Base-by-base conservation (phyloP, 441 rosid species). In the Adansonia gregorii region DNA sequence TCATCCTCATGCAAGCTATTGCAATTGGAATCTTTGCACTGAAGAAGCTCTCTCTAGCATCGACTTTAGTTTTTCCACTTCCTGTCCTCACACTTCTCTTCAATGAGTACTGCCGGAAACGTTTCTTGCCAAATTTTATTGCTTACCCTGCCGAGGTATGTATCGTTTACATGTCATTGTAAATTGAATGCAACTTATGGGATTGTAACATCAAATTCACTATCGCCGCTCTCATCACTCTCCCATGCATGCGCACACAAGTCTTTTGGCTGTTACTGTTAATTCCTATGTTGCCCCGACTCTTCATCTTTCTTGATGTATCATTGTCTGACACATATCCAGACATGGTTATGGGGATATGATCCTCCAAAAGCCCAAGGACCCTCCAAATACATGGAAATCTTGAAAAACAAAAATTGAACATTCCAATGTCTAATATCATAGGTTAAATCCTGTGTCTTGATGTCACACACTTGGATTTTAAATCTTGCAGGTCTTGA, bases 81-180 rank as follows among this genome's bases (percentile, higher is more conserved):
- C 94, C 95, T 27, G 54, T 89, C 69, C 82, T 89, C 76, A 95
- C 99, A 1, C 94, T 95, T 78, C 94, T 95, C 58, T 95, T 95
- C 73, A 95, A 95, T 17, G 99, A 91, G 88, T 95, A 92, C 85
- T 95, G 99, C 85, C 89, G 97, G 75, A 93, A 94, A 84, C 92
- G 99, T 75, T 95, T 95, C 90, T 88, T 89, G 75, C 99, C 99
- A 72, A 84, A 86, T 78, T 95, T 94, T 76, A 76, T 78, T 39
- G 86, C 94, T 68, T 87, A 92, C 86, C 83, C 99, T 73, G 95
- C 97, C 10, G 99, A 94, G 97, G 99, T 94, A 89, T 14, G 24
- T 65, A 52, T 35, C 15, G 14, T 27, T 49, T 17, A 27, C 54
- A 5, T 61, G 51, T 76, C 72, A 15, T 24, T 15, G 2, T 27